Evolutionary conservation across 495 filamentous ascomycete genomes (phyloP), one percentile per base, ranked within the genome.

Genomic region (Chaetomium fimeti): DNA sequence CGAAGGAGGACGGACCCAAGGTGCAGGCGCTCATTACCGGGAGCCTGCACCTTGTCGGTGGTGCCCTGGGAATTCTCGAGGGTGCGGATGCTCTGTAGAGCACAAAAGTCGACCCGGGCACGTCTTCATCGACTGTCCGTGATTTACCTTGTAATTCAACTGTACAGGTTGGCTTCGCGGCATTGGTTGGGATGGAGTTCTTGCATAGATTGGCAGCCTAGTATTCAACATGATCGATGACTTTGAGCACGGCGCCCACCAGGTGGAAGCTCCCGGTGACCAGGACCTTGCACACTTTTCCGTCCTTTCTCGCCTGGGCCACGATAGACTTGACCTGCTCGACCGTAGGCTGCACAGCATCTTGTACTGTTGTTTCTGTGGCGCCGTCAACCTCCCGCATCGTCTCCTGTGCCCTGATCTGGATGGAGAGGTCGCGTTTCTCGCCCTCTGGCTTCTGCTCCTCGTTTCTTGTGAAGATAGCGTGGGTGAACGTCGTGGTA

Each of bases 181-280:
- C 65, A 68, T 53, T 36, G 32, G 32, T 40, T 24, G n/a, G 29
- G 18, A 38, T 24, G 43, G 57, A 58, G 57, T 36, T 60, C 18
- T 52, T 51, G 64, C 18, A 5, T 51, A 61, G 28, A 57, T 62
- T 64, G 25, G 48, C 47, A 57, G 25, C 69, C 59, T 69, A 67
- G 40, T 73, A 63, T 38, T 66, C 70, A 28, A 75, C 76, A 40
- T 73, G 69, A 71, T 92, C 91, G 57, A 98, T 77, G 6, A 89
- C 85, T 73, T 89, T 89, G 32, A 97, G 75, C 63, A 92, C 79
- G 0, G 89, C 89, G 5, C 93, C 92, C 1, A 96, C 91, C 11
- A 98, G 82, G 78, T 97, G 91, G 63, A 97, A 81, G 72, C 92
- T 96, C 7, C 93, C 93, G 22, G 93, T 97, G 36, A 91, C 80